Evolutionary conservation across 805 yeast species (phyloP), one percentile per base, ranked within the genome.

Genomic region (Ogataea philodendri): DNA sequence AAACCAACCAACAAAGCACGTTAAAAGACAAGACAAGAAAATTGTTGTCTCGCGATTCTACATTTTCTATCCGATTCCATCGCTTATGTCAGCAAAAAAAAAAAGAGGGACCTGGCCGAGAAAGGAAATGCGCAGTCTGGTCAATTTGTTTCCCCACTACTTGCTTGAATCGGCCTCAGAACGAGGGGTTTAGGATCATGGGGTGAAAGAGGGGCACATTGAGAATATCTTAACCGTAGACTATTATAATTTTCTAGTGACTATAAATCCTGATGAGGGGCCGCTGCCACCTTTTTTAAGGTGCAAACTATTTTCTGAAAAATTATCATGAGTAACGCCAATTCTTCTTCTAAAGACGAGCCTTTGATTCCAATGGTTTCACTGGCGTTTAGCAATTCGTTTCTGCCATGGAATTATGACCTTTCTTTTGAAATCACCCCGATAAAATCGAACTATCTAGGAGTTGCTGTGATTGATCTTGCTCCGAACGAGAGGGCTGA

Each of bases 381-480:
- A 9, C 45, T 64, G 39, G 51, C 59, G n/a, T 51, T 66, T 36
- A 30, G 54, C 18, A 69, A 69, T 45, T 42, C 35, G 23, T 60
- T 46, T 32, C 34, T 64, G 5, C 78, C 78, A 5, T 26, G 41
- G 9, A 42, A 48, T 8, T 73, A 73, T 46, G 60, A 54, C 11
- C 54, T 72, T 22, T 38, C 48, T 3, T 36, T 72, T 10, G 51
- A 46, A 15, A 45, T 73, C 23, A 52, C 55, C 41, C 69, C 67
- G 23, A 19, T 49, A 6, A 72, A 68, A 51, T 72, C 76, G 19
- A 73, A 72, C 46, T 73, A 68, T 44, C 42, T 52, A 5, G 77
- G 76, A 18, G 43, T 49, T 11, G 54, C 65, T 4, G 32, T 46
- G n/a, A 55, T 71, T 16, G 57, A 62, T 3, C 47, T 67, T 39